Evolutionary conservation across 2,329 filamentous ascomycete genomes (phyloP), one percentile per base, ranked within the genome.

Genomic region (Lecanicillium sp.): DNA sequence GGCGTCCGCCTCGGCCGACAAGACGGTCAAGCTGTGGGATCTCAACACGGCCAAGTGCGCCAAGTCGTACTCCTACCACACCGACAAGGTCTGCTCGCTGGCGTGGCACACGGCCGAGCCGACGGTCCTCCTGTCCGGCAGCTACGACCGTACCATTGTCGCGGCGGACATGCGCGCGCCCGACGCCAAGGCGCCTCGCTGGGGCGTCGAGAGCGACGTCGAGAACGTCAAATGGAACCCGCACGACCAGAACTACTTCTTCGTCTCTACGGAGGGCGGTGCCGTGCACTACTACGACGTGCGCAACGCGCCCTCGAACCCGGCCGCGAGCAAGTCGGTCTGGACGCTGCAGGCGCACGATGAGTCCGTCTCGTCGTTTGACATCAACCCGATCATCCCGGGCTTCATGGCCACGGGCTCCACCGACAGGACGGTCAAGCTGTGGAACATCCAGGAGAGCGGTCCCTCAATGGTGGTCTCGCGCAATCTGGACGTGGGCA

Each of bases 21-120:
- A 90, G 71, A 98, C 93, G 3, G 84, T 97, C 61, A 98, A 98
- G 74, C 79, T 98, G 17, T 98, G 93, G 93, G 93, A 98, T 65
- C 74, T 98, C 53, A 87, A 90, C 71, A 96, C 89, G 3, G 79
- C 87, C 52, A 90, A 84, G 67, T 95, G 90, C 67, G 93, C 93
- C 59, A 93, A 96, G 71, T 96, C 90, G 37, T 98, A 98, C 75
- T 78, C 81, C 14, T 88, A 95, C 69, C 93, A 98, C 71, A 95
- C 88, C 29, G 93, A 96, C 75, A 98, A 98, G 72, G 90, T 97
- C 56, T 98, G 90, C 77, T 89, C 91, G 19, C 72, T 98, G 49
- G 86, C 91, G 55, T 98, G 94, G 93, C 89, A 97, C 72, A 79
- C 87, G 0, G 79, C 77, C 36, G 87, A 96, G 66, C 83, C 90